A percentile compares a stretch with the other conserved stretches of the same genome.
Conservation (phyloP, 345 rosid species). For the Eucalyptus virginea region DNA sequence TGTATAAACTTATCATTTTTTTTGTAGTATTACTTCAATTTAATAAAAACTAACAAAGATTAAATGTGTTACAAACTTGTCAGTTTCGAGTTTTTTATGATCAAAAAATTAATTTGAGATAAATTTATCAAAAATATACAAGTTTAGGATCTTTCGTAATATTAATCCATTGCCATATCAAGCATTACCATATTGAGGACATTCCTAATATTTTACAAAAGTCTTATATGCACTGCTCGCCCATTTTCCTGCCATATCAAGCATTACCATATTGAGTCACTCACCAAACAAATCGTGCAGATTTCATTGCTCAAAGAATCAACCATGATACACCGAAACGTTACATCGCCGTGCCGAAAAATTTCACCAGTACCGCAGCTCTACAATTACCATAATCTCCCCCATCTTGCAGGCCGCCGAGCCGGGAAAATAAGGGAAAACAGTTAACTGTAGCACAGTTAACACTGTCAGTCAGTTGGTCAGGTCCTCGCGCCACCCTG, state of each 20-base stretch:
- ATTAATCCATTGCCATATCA: background rate
- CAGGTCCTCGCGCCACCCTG: background rate
- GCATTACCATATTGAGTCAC: too few relatives aligned
- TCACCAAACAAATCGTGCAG: background rate
- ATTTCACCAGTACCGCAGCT: background rate
- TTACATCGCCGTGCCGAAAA: background rate
- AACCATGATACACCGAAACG: background rate
- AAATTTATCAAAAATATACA: too few relatives aligned
- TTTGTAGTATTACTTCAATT: background rate
- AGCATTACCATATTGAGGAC: background rate
- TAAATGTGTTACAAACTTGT: too few relatives aligned
- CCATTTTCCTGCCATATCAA: background rate
- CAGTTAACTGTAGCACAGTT: background rate
- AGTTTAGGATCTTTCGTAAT: background rate
- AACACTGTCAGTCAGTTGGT: background rate
- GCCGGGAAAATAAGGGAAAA: background rate
- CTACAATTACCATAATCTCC: background rate
- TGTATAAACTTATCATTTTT: too few relatives aligned
- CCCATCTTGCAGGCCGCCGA: background rate
- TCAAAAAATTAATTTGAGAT: too few relatives aligned
- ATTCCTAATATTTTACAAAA: background rate
- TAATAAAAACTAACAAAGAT: too few relatives aligned
- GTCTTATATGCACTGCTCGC: background rate
- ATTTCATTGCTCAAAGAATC: background rate
- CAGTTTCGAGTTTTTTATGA: accelerated